Evolutionary conservation across 495 filamentous ascomycete species (phyloP), one percentile per base, ranked within the genome.

Genomic region (Podospora pseudocomata): DNA sequence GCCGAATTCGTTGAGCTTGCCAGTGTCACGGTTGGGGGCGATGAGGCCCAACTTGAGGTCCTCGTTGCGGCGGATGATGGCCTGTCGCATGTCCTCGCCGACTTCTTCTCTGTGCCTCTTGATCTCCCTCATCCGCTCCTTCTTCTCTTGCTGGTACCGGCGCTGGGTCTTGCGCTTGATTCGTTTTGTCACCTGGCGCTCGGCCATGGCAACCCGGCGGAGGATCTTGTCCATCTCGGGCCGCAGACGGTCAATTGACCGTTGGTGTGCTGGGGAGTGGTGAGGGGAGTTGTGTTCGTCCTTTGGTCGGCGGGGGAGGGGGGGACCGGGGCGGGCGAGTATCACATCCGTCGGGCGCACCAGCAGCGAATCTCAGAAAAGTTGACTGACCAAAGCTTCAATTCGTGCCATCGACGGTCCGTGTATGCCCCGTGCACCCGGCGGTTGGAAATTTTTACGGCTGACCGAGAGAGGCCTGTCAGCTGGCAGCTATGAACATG

Each of bases 1-100:
- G 19, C 64, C 64, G 65, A 64, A 70, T 56, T 82, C 67, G 67
- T 82, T 76, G 64, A 88, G 3, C 57, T 63, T 73, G 53, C 88
- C 86, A 44, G 86, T 78, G 79, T 95, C 89, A 66, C 88, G 84
- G 69, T 86, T 85, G 0, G 93, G 93, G 1, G 91, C 90, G 58
- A 97, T 74, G 3, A 89, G 85, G 2, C 93, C 93, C 67, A 92
- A 76, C 65, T 89, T 77, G 84, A 88, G 94, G 75, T 96, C 92
- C 74, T 95, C 90, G 49, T 71, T 72, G 15, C 81, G 74, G 60
- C 74, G 71, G 66, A 76, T 65, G 64, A 79, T 75, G 60, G 80
- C 80, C 0, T 26, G 23, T 6, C 32, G 2, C 5, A 82, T 44
- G 19, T 80, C 76, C 0, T 44, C 1, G 0, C 61, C 55, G 5